A percentile compares a stretch with the other conserved stretches of the same genome.
These are phyloP conservation scores for Pestalotiopsis sp. DNA, from an alignment of 2,329 filamentous ascomycete species.

Conservation along the genomic window DNA sequence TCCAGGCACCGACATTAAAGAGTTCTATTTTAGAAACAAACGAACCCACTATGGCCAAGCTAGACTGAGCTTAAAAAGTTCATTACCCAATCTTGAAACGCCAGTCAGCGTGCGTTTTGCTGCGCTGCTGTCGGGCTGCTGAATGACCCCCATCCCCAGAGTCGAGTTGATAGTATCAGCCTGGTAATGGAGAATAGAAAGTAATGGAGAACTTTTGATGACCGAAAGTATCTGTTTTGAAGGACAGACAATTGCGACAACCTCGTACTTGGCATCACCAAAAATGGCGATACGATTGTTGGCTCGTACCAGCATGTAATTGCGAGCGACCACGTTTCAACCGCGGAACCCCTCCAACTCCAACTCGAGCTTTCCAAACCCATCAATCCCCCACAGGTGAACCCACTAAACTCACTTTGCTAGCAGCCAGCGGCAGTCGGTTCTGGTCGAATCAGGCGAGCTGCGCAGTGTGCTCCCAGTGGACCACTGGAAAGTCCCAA, in stretches of 20 bases:
- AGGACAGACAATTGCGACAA: no score
- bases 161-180: not conserved
- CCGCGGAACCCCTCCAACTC: not conserved
- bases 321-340: not conserved
- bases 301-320: not conserved
- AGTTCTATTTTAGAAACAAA: constrained; percentile 5
- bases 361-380: no score
- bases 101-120: not conserved
- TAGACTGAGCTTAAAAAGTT: constrained; percentile 1
- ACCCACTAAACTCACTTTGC: not conserved
- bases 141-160: not conserved
- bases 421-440: not conserved
- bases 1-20: constrained; percentile 4
- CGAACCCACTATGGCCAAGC: constrained; percentile 1
- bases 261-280: not conserved
- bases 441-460: constrained; percentile 8
- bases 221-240: not conserved
- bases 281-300: not conserved
- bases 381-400: not conserved
- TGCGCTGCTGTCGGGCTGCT: not conserved
- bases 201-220: not conserved
- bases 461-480: constrained; percentile 2
- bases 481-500: not conserved
- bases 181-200: not conserved
- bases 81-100: not conserved